Evolutionary conservation across 202 grass and related monocot species (phyloP).

Genomic region (Musa balbisiana): DNA sequence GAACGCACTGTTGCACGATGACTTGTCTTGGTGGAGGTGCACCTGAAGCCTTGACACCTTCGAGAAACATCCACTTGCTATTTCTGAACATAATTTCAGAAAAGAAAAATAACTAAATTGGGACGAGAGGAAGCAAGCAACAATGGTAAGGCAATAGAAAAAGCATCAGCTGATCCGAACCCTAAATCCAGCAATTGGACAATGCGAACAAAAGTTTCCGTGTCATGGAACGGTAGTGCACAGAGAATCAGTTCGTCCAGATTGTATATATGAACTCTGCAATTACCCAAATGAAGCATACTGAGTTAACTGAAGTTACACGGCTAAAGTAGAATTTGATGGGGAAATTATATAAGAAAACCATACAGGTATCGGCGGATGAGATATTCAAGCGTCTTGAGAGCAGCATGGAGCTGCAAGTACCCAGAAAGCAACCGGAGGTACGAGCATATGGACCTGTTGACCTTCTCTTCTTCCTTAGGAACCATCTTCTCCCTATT

Average conservation of each 20-base stretch:
- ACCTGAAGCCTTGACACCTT: slow-evolving; percentile 62
- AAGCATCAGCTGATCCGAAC: slow-evolving; percentile 25
- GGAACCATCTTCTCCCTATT: slow-evolving; percentile 63
- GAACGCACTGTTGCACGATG: slow-evolving; percentile 79
- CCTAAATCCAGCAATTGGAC: slow-evolving; percentile 73
- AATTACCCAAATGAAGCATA: slow-evolving; percentile 26
- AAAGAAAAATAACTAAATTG: slow-evolving; percentile 8
- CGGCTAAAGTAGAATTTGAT: not conserved
- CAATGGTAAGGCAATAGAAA: not conserved
- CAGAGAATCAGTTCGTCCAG: slow-evolving; percentile 67
- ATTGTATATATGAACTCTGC: slow-evolving; percentile 87
- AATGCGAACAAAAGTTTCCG: slow-evolving; percentile 74
- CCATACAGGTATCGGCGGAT: slow-evolving; percentile 79
- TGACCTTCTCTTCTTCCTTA: slow-evolving; percentile 67
- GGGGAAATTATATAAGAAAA: not conserved
- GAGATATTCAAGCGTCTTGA: slow-evolving; percentile 86
- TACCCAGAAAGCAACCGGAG: slow-evolving; percentile 68
- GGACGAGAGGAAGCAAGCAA: not conserved
- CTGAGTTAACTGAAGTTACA: not conserved
- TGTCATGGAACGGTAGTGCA: slow-evolving; percentile 72
- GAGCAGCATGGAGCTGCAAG: slow-evolving; percentile 55
- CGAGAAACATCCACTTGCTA: slow-evolving; percentile 83
- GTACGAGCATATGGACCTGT: slow-evolving; percentile 76
- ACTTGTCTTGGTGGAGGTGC: slow-evolving; percentile 76
- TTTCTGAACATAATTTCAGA: slow-evolving; percentile 42